A percentile compares a stretch with the other conserved stretches of the same genome.
Evolutionary conservation across 179 eudicot species (phyloP).

Genomic region (Spinacia oleracea): DNA sequence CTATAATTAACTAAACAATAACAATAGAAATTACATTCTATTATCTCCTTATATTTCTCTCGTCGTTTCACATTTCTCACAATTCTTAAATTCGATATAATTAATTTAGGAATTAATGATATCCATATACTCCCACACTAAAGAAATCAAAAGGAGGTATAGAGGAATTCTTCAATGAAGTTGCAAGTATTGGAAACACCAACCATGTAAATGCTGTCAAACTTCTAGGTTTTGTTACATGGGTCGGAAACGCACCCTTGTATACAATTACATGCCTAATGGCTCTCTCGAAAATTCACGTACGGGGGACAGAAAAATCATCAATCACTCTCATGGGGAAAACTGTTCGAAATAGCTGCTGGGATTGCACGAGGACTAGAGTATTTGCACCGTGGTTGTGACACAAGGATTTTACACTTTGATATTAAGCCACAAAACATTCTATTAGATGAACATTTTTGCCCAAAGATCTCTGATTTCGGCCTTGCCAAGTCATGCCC

Average conservation of each 20-base stretch:
- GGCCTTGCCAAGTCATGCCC: conserved; percentile 33
- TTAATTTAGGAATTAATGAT: too few species aligned
- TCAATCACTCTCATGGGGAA: conserved; percentile 19
- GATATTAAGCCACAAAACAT: conserved; percentile 46
- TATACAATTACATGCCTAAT: conserved; percentile 34
- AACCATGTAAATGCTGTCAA: conserved; percentile 32
- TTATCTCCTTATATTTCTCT: too few species aligned
- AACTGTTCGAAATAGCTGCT: conserved; percentile 27
- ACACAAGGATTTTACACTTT: conserved; percentile 35
- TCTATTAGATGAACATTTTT: conserved; percentile 32
- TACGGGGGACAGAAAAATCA: conserved; percentile 4
- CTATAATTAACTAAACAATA: too few species aligned
- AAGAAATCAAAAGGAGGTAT: conserved; percentile 27
- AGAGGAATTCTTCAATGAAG: conserved; percentile 39
- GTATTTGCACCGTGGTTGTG: conserved; percentile 37
- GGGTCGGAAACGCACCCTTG: conserved; percentile 29
- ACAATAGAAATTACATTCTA: too few species aligned
- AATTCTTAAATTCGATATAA: too few species aligned
- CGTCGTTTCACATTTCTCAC: too few species aligned
- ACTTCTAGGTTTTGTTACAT: conserved; percentile 30
- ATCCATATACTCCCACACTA: too few species aligned
- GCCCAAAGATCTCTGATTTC: conserved; percentile 42
- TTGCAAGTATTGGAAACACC: conserved; percentile 35
- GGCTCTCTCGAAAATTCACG: conserved; percentile 40
- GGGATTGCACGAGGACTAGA: conserved; percentile 36